Conservation (phyloP, 179 eudicot genomes). For the Silene coronaria region DNA sequence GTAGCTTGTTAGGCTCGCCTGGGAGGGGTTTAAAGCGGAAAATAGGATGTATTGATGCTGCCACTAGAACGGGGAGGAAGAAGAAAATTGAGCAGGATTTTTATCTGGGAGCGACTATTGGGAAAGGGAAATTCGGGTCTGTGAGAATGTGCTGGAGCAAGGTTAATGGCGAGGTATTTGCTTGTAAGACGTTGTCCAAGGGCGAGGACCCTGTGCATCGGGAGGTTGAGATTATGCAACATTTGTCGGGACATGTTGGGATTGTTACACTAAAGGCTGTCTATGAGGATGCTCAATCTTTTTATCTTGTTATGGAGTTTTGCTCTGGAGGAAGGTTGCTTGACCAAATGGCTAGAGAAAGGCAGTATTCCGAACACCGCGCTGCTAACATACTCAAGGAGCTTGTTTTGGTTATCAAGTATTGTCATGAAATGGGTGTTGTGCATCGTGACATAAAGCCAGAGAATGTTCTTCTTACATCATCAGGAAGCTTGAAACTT, state of each 20-base stretch:
- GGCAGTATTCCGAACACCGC: conserved; percentile 57
- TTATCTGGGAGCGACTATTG: conserved; percentile 52
- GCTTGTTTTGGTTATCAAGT: conserved; percentile 68
- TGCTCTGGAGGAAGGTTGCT: conserved; percentile 86
- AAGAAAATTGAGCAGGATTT: conserved; percentile 80
- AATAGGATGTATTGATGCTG: conserved; percentile 81
- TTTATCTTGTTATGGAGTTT: conserved; percentile 90
- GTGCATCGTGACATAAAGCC: conserved; percentile 95
- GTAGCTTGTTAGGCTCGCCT: conserved; percentile 48
- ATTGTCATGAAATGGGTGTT: conserved; percentile 98
- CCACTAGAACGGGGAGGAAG: conserved; percentile 82
- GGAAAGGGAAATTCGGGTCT: conserved; percentile 85
- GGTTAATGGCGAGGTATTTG: conserved; percentile 62
- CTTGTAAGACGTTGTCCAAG: conserved; percentile 70
- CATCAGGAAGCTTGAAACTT: conserved; percentile 71
- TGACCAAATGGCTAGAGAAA: conserved; percentile 76
- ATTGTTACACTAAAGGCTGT: conserved; percentile 79
- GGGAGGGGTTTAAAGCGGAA: conserved; percentile 80
- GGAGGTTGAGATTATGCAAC: conserved; percentile 98
- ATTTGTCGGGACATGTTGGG: conserved; percentile 79
- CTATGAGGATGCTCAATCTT: conserved; percentile 71
- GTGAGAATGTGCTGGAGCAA: conserved; percentile 71
- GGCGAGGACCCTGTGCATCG: conserved; percentile 91
- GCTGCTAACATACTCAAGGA: conserved; percentile 81
- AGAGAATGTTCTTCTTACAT: conserved; percentile 80